phyloP scores from a whole-genome alignment of 2,329 filamentous ascomycete species.

The Phaeoacremonium minimum region DNA sequence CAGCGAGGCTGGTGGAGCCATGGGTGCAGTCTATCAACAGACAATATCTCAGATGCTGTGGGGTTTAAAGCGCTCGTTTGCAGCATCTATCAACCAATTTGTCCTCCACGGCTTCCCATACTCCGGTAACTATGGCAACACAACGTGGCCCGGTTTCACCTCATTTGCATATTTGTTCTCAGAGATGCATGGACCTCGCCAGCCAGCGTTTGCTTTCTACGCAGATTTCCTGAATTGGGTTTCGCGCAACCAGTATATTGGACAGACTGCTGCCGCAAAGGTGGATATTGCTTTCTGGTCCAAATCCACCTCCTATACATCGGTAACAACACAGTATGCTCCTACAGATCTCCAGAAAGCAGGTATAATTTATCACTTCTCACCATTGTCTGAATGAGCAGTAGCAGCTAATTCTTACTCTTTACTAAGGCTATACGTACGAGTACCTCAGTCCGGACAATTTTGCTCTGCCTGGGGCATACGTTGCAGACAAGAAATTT shows the following conservation, averaged over 20 bases:
- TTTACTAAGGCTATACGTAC: slow-evolving; percentile 36
- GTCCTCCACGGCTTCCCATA: slow-evolving; percentile 39
- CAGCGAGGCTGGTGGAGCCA: slow-evolving; percentile 27
- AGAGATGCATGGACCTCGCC: slow-evolving; percentile 30
- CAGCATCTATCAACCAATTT: slow-evolving; percentile 35
- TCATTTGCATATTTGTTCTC: slow-evolving; percentile 36
- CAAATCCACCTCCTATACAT: slow-evolving; percentile 3
- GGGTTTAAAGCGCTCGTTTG: slow-evolving; percentile 29
- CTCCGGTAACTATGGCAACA: slow-evolving; percentile 33
- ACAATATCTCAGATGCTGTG: slow-evolving; percentile 22
- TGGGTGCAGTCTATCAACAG: slow-evolving; percentile 16
- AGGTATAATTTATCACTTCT: too few relatives aligned
- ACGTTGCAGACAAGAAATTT: slow-evolving; percentile 27
- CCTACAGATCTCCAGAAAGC: slow-evolving; percentile 3
- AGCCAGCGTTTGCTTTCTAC: slow-evolving; percentile 36
- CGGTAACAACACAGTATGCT: slow-evolving; percentile 16
- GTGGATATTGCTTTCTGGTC: slow-evolving; percentile 34
- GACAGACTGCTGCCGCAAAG: slow-evolving; percentile 31
- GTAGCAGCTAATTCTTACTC: too few relatives aligned
- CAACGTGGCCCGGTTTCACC: slow-evolving; percentile 43
- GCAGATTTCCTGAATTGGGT: slow-evolving; percentile 29
- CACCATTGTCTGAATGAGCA: too few relatives aligned
- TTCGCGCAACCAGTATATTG: slow-evolving; percentile 28
- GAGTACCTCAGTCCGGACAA: slow-evolving; percentile 40
- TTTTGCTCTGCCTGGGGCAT: slow-evolving; percentile 29